These are phyloP conservation scores for Beauveria australis DNA, from an alignment of 2,329 filamentous ascomycete genomes.

Conservation along the genomic window DNA sequence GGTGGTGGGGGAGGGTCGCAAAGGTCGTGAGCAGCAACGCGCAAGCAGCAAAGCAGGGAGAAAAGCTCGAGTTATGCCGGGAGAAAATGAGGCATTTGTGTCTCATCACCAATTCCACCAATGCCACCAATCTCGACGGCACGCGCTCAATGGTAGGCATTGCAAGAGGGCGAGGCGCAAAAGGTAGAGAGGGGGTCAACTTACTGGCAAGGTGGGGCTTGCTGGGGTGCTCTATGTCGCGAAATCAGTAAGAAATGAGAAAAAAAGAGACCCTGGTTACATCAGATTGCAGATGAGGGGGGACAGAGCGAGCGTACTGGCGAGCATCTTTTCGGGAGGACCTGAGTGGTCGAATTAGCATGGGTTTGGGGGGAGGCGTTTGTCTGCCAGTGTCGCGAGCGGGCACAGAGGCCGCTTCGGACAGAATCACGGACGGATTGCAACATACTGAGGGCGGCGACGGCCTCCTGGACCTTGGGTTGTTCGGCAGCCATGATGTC, in stretches of 20 bases:
- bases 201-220: slow-evolving; percentile 60
- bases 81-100: too few relatives aligned
- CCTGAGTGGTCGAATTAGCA: slow-evolving; percentile 33
- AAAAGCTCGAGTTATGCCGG: not conserved
- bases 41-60: not conserved
- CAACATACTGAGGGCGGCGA: slow-evolving; percentile 15
- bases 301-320: slow-evolving; percentile 41
- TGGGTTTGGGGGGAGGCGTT: not conserved
- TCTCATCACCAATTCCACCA: too few relatives aligned
- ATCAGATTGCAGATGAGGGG: slow-evolving; percentile 1
- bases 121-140: not conserved
- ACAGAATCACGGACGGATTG: too few relatives aligned
- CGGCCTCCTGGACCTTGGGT: slow-evolving; percentile 25
- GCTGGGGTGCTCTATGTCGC: slow-evolving; percentile 53
- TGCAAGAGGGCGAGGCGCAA: slow-evolving; percentile 1
- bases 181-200: slow-evolving; percentile 21
- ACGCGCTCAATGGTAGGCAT: not conserved
- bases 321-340: slow-evolving; percentile 58
- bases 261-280: slow-evolving; percentile 9
- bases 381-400: not conserved
- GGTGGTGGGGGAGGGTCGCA: not conserved
- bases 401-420: too few relatives aligned
- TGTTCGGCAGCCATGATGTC: slow-evolving; percentile 37
- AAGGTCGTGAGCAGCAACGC: not conserved
- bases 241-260: slow-evolving; percentile 5